Percentiles rank a stretch among this genome's conserved stretches.
phyloP scores from a whole-genome alignment of 139 green algal genomes.

The Cymbomonas tetramitiformis region DNA sequence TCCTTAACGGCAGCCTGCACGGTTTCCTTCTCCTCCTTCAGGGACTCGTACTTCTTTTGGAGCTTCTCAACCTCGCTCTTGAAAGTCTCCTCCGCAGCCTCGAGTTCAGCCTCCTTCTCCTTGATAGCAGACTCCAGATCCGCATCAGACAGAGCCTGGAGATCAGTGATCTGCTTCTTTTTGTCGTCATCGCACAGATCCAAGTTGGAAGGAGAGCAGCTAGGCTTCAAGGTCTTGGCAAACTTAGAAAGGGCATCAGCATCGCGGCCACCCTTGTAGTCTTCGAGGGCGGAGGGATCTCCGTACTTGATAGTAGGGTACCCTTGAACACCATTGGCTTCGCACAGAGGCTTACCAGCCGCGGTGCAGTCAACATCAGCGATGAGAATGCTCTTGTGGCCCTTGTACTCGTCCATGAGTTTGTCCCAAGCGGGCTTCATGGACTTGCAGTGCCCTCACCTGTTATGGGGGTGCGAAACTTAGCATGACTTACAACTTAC shows the following conservation, averaged over 20 bases:
- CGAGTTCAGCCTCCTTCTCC: not conserved
- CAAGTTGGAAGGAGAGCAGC: constrained; percentile 5
- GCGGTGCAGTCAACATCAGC: constrained; percentile 27
- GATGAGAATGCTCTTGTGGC: constrained; percentile 15
- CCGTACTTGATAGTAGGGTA: constrained; percentile 29
- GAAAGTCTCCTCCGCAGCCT: too few species aligned
- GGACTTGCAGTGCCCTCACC: constrained; percentile 28
- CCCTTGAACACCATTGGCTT: constrained; percentile 20
- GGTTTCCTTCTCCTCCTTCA: too few species aligned
- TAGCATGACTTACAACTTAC: not conserved
- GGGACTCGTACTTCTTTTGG: too few species aligned
- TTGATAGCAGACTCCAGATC: not conserved
- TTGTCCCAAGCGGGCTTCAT: constrained; percentile 29
- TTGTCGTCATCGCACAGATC: constrained; percentile 11
- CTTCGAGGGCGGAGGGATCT: too few species aligned
- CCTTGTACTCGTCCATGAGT: constrained; percentile 11
- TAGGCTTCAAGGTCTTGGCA: not conserved
- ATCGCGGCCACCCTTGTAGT: constrained; percentile 18
- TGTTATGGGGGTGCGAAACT: not conserved
- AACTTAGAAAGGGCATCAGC: constrained; percentile 3
- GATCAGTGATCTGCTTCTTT: constrained; percentile 1
- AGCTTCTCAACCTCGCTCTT: too few species aligned
- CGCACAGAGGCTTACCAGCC: constrained; percentile 11
- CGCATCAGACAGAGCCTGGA: not conserved
- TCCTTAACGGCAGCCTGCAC: too few species aligned